phyloP scores from a whole-genome alignment of 2,329 filamentous ascomycete genomes.

The Cadophora gregata region DNA sequence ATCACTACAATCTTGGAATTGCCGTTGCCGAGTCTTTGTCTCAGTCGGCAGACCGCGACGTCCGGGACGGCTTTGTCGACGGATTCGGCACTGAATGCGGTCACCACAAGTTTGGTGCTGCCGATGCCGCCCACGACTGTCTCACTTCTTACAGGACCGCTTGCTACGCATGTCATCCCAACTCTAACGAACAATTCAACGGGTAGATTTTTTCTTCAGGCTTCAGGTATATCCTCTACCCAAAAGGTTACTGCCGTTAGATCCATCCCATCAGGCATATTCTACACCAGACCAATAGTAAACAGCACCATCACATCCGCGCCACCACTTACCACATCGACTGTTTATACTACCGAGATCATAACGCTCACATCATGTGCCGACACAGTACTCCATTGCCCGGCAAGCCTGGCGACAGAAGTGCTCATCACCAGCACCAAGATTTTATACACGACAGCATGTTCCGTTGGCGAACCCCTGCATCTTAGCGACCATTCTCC shows the following conservation, averaged over 20 bases:
- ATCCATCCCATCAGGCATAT: not conserved
- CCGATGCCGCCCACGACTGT: not conserved
- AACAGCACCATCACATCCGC: constrained; percentile 26
- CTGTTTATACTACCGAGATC: constrained; percentile 27
- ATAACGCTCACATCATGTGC: constrained; percentile 31
- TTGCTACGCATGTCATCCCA: not conserved
- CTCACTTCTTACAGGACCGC: not conserved
- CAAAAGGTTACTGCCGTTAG: not conserved
- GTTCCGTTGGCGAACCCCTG: constrained; percentile 23
- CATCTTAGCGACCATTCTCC: not conserved
- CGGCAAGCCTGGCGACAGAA: constrained; percentile 14
- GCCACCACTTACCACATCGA: constrained; percentile 30
- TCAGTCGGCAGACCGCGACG: not conserved
- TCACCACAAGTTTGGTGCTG: not conserved
- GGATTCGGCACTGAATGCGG: not conserved
- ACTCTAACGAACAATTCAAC: not conserved
- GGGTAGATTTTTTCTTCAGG: not conserved
- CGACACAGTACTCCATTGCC: constrained; percentile 28
- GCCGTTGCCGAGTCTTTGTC: constrained; percentile 30
- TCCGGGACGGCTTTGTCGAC: not conserved
- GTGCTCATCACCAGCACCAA: constrained; percentile 17
- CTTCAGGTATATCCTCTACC: not conserved
- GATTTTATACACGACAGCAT: constrained; percentile 31
- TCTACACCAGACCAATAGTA: not conserved
- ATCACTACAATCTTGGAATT: constrained; percentile 28